Percentiles rank a stretch among this genome's conserved stretches.
phyloP scores from a whole-genome alignment of 129 eudicot species.

The Mikania micrantha region DNA sequence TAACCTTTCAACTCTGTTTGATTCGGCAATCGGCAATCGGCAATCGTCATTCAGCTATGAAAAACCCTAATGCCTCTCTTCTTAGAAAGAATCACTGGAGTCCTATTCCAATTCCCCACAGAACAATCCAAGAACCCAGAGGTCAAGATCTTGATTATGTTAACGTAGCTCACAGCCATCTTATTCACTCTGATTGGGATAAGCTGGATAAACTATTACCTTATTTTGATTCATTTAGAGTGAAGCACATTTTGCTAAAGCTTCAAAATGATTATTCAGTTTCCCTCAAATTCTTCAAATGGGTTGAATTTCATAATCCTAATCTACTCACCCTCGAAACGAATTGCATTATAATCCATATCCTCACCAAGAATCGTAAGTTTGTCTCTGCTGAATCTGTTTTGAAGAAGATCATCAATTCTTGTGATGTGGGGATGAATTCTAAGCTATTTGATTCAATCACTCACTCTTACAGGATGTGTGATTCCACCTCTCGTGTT shows the following conservation, averaged over 20 bases:
- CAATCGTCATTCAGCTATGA: slow-evolving; percentile 20
- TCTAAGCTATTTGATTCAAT: slow-evolving; percentile 47
- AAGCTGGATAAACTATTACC: slow-evolving; percentile 42
- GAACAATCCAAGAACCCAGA: slow-evolving; percentile 56
- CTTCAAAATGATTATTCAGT: slow-evolving; percentile 45
- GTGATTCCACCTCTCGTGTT: slow-evolving; percentile 70
- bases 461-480: slow-evolving; percentile 52
- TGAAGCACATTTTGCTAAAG: slow-evolving; percentile 71
- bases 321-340: slow-evolving; percentile 46
- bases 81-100: slow-evolving; percentile 19
- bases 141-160: slow-evolving; percentile 79
- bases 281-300: slow-evolving; percentile 63
- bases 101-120: slow-evolving; percentile 62
- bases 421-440: slow-evolving; percentile 31
- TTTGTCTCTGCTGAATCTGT: slow-evolving; percentile 66
- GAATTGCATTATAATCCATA: slow-evolving; percentile 54
- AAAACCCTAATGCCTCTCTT: slow-evolving; percentile 21
- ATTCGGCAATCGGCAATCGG: too few relatives aligned
- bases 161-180: slow-evolving; percentile 71
- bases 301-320: slow-evolving; percentile 45
- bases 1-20: slow-evolving; percentile 36
- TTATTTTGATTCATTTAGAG: slow-evolving; percentile 41
- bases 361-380: slow-evolving; percentile 55
- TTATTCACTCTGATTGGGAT: slow-evolving; percentile 70
- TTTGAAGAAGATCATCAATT: slow-evolving; percentile 31